These are phyloP conservation scores for Teunomyces tritomae DNA, from an alignment of 805 yeast genomes.

Conservation along the genomic window DNA sequence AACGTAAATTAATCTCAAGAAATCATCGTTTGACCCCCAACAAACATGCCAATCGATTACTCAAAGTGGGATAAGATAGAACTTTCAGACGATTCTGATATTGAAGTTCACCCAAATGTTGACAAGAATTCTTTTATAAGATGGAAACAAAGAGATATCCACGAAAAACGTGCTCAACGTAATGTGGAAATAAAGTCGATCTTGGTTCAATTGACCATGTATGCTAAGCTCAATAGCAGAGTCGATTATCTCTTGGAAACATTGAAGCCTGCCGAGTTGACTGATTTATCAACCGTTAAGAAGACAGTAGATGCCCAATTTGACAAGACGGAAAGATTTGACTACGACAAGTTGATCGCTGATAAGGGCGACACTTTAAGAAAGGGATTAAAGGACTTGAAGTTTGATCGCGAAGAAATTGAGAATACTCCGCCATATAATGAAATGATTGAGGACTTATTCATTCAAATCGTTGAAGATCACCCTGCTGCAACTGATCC, in stretches of 20 bases:
- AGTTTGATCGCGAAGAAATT: constrained; percentile 33
- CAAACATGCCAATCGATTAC: constrained; percentile 79
- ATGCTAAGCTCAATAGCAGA: constrained; percentile 66
- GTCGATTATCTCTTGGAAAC: constrained; percentile 59
- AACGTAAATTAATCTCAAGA: too few species aligned
- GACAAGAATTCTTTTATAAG: constrained; percentile 88
- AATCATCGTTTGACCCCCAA: neutral
- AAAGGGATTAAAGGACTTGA: constrained; percentile 42
- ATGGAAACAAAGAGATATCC: constrained; percentile 97
- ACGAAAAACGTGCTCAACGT: constrained; percentile 82
- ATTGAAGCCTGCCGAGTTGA: constrained; percentile 40
- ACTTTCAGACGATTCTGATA: constrained; percentile 92
- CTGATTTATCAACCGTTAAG: constrained; percentile 27
- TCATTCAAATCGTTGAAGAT: constrained; percentile 72
- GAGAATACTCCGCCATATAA: constrained; percentile 63
- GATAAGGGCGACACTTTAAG: constrained; percentile 43
- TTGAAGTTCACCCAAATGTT: constrained; percentile 97
- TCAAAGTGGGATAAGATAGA: constrained; percentile 98
- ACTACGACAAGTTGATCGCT: constrained; percentile 34
- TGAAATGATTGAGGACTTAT: constrained; percentile 90
- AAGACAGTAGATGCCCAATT: constrained; percentile 48
- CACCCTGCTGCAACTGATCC: constrained; percentile 45
- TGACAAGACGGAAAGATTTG: constrained; percentile 58
- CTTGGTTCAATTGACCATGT: constrained; percentile 78
- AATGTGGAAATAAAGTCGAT: constrained; percentile 74